Base-by-base conservation (phyloP, 371 early-diverging fungal genomes). In the Rhizomucor pusillus region DNA sequence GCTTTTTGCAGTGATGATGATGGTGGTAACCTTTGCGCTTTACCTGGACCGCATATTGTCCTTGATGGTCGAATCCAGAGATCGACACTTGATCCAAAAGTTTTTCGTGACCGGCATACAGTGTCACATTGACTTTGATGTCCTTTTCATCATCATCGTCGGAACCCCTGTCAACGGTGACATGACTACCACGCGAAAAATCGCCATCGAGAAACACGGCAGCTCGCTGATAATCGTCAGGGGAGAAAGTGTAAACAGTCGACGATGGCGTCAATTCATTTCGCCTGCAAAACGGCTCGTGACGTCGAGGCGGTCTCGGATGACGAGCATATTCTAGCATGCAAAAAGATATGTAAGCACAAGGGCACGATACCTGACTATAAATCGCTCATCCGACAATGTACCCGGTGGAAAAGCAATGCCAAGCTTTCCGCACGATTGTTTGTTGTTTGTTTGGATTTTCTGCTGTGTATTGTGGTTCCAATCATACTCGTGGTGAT, bases 11-110 rank as follows among this genome's bases (percentile, higher is more conserved):
- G 24, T 29, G 55, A 23, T n/a, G 22, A 19, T 24, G 51, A 37
- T 43, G 43, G 41, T 57, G 43, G 11, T 36, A 34, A 16, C 48
- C 48, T 35, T 47, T 48, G 22, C 56, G 56, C 36, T 51, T 57
- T 6, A 62, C 57, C 40, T 62, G 51, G n/a, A 62, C 62, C 33
- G 44, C 36, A 23, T 52, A 62, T 34, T 52, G 46, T 2, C 62
- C 62, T 37, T 62, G 45, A 22, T 62, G 48, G 22, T 62, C 62
- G 44, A 52, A 62, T 11, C 55, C 56, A 20, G 54, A 41, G n/a
- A 57, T 45, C 2, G 53, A 18, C 0, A 62, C 57, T 2, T 25
- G 13, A 6, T 52, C 43, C 18, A 29, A 22, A 12, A 62, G 40
- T 33, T 49, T 33, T 36, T 56, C 23, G 43, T 24, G 45, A n/a